Conservation (phyloP, 106 monocot species). For the Dactylorhiza incarnata region DNA sequence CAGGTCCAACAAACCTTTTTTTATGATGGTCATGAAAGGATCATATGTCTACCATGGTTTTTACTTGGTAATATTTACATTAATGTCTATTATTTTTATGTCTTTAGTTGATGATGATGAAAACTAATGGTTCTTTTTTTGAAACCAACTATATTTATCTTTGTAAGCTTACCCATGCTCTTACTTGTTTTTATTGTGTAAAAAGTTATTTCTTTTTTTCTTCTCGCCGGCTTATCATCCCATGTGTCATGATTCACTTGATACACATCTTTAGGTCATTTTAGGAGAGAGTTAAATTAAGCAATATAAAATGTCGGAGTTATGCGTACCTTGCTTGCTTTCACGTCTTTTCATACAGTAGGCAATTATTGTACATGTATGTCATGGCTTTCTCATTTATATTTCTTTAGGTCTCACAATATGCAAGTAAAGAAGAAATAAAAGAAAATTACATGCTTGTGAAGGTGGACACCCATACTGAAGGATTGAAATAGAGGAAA, state of each 20-base stretch:
- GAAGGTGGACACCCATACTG: no score
- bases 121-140: not conserved
- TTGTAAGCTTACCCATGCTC: not conserved
- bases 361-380: no score
- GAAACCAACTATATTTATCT: not conserved
- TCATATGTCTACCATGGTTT: conserved; percentile 40
- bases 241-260: not conserved
- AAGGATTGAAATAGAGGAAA: no score
- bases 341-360: no score
- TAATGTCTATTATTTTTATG: not conserved
- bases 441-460: no score
- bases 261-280: not conserved
- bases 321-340: no score
- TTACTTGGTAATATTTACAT: conserved; percentile 11
- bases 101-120: not conserved
- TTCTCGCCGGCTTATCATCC: not conserved
- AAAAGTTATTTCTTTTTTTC: not conserved
- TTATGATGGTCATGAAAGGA: conserved; percentile 34
- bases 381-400: no score
- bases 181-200: not conserved
- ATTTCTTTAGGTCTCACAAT: no score
- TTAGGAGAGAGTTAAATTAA: not conserved
- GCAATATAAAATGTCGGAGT: not conserved
- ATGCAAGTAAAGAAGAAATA: no score
- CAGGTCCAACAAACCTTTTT: conserved; percentile 45